These are phyloP conservation scores for Mortierella sp. DNA, from an alignment of 371 early-diverging fungal genomes.

Conservation along the genomic window DNA sequence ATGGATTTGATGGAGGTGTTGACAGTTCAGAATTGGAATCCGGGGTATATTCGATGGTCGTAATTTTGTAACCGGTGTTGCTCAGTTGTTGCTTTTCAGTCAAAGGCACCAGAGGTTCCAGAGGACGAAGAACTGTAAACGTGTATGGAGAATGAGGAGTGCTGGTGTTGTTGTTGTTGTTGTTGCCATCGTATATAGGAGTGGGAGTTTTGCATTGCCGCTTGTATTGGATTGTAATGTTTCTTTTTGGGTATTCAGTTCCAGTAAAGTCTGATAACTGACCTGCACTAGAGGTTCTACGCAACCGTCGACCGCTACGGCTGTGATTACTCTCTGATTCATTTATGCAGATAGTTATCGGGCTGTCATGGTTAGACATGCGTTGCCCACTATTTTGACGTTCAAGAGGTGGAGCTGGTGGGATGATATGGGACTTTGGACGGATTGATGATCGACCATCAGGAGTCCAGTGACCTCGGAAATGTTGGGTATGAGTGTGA, in stretches of 20 bases:
- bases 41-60: slow-evolving; percentile 6
- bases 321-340: neutral
- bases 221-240: slow-evolving; percentile 6
- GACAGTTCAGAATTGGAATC: neutral
- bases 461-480: neutral
- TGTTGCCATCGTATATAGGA: neutral
- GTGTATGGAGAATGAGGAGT: neutral
- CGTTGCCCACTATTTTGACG: neutral
- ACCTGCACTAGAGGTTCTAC: neutral
- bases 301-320: neutral
- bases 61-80: neutral
- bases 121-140: neutral
- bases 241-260: neutral
- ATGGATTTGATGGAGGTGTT: neutral
- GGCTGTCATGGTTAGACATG: neutral
- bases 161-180: too few relatives aligned
- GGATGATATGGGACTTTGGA: slow-evolving; percentile 12
- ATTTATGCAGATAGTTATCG: too few relatives aligned
- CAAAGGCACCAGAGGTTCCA: neutral
- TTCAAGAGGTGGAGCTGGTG: slow-evolving; percentile 7
- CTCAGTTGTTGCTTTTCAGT: neutral
- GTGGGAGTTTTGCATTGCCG: slow-evolving; percentile 7
- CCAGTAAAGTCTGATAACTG: neutral
- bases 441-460: neutral
- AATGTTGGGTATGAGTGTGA: neutral